These are phyloP conservation scores for Torulaspora delbrueckii DNA, from an alignment of 805 yeast genomes.

Conservation along the genomic window DNA sequence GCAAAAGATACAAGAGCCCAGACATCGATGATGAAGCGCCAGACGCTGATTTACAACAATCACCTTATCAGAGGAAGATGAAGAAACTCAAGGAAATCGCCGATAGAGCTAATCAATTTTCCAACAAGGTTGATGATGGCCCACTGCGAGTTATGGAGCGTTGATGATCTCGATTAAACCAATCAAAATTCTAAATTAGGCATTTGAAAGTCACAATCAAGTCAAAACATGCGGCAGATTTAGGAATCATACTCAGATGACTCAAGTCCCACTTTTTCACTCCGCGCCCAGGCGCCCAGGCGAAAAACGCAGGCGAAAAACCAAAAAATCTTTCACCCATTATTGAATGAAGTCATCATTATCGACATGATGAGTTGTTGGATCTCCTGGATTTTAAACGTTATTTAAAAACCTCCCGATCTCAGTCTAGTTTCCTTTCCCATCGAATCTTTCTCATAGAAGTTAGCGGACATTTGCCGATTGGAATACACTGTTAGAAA, in stretches of 20 bases:
- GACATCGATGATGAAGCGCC: background rate
- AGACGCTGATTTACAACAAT: constrained; percentile 1
- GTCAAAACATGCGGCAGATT: background rate
- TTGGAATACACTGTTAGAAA: background rate
- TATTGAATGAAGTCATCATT: constrained; percentile 3
- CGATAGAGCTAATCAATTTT: background rate
- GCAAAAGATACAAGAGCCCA: background rate
- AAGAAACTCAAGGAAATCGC: constrained; percentile 2
- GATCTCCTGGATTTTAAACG: background rate
- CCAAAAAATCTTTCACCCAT: background rate
- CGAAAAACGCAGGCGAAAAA: background rate
- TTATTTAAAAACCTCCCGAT: background rate
- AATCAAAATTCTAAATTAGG: background rate
- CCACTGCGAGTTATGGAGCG: background rate
- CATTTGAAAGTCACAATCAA: background rate
- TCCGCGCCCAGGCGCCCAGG: background rate
- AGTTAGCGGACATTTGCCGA: too few relatives aligned
- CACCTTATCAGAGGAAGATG: constrained; percentile 7
- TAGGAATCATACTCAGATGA: constrained; percentile 2
- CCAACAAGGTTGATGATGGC: background rate
- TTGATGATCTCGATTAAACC: background rate
- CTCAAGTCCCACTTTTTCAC: constrained; percentile 2
- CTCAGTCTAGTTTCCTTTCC: too few relatives aligned
- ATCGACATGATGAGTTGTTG: constrained; percentile 1
- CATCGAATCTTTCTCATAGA: too few relatives aligned